Evolutionary conservation across 106 monocot species (phyloP).

Genomic region (Chionographis japonica): DNA sequence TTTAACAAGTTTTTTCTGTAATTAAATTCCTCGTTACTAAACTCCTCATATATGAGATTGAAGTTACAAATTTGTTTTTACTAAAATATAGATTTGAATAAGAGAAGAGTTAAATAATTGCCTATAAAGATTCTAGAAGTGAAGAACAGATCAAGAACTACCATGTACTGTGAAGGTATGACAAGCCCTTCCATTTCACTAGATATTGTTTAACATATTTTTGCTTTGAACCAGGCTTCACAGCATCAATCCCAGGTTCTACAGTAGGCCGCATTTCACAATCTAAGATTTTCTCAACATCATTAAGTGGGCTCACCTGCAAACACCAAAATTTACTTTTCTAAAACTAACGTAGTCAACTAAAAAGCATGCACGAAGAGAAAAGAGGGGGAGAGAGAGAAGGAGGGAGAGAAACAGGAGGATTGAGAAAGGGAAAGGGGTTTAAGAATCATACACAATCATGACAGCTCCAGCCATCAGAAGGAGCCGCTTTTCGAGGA

Average conservation of each 20-base stretch:
- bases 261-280: constrained; percentile 49
- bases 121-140: background rate
- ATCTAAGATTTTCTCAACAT: constrained; percentile 90
- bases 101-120: too few relatives aligned
- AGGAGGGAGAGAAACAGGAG: too few relatives aligned
- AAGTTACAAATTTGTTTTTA: too few relatives aligned
- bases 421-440: background rate
- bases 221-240: constrained; percentile 41
- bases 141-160: constrained; percentile 14
- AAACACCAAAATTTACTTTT: constrained; percentile 13
- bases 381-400: background rate
- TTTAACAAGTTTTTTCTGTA: too few relatives aligned
- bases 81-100: too few relatives aligned
- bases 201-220: constrained; percentile 63
- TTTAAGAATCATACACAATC: constrained; percentile 71
- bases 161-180: constrained; percentile 90
- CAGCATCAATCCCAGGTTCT: constrained; percentile 28
- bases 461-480: constrained; percentile 80
- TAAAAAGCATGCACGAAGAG: background rate
- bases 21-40: too few relatives aligned
- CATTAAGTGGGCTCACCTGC: constrained; percentile 73
- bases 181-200: constrained; percentile 96
- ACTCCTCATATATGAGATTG: too few relatives aligned
- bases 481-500: constrained; percentile 36
- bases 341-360: background rate